Evolutionary conservation across 306 rosid genomes (phyloP), one percentile per base, ranked within the genome.

Genomic region (Malus orientalis): DNA sequence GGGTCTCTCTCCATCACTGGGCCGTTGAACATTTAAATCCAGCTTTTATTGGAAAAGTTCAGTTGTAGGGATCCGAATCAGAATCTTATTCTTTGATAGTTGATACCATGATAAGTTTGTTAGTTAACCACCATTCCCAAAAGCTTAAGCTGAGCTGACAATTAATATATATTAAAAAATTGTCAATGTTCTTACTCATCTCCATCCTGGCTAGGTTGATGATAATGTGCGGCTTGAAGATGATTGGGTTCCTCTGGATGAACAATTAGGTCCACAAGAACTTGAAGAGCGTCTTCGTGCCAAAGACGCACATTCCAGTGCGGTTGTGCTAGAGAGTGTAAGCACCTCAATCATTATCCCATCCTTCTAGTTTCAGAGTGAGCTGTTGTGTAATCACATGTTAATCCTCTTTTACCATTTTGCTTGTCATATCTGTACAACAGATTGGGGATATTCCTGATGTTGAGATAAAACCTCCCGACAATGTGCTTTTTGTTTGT

Each of bases 391-490:
- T 47, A 29, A 74, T 45, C 29, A 22, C 44, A 58, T 49, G 42
- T 49, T 69, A 63, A 65, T 59, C 44, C 62, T 74, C 61, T 14
- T 58, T 70, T 16, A 22, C 60, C 63, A 69, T 71, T 77, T 69
- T 76, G 57, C 53, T 72, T 85, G 33, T 81, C 70, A 12, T 33
- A 30, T 71, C 55, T 53, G 38, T 66, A 61, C 42, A 36, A 79
- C 85, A 95, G 99, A 88, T 95, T 61, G 99, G 97, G 63, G 99
- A 95, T 87, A 92, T 95, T 86, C 99, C 97, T 70, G 96, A 95
- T 88, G 97, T 96, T 82, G 97, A 95, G 75, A 83, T 92, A 59
- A 95, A 90, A 85, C 99, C 99, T 75, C 99, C 97, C 2, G 97
- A 95, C 42, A 85, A 86, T 63, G 99, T 95, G 81, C 83, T 95